phyloP scores from a whole-genome alignment of 2,329 filamentous ascomycete species.

The Aspergillus amoenus region DNA sequence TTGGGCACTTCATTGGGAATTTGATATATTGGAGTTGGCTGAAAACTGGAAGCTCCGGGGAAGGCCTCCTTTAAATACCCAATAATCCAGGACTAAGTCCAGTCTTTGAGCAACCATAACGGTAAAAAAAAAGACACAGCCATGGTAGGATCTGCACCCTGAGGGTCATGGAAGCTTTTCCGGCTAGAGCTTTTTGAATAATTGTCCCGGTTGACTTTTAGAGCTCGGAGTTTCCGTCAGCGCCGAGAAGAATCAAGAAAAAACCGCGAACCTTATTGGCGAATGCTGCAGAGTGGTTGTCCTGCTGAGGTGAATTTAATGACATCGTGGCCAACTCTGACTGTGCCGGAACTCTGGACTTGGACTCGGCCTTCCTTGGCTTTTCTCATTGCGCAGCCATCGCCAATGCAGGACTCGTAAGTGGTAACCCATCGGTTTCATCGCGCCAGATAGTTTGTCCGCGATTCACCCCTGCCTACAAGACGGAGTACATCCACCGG shows the following conservation, averaged over 20 bases:
- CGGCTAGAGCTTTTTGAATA: background rate
- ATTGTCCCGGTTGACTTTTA: background rate
- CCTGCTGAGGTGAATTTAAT: background rate
- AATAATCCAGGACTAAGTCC: background rate
- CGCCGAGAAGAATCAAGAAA: background rate
- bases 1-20: background rate
- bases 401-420: no score
- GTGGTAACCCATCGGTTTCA: no score
- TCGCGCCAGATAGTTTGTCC: no score
- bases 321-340: background rate
- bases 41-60: background rate
- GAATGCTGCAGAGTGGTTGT: background rate
- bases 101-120: background rate
- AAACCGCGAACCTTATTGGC: background rate
- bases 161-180: background rate
- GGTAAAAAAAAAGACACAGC: background rate
- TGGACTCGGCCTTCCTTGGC: background rate
- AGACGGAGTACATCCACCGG: background rate
- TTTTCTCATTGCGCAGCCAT: no score
- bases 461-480: background rate
- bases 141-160: background rate
- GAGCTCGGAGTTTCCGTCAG: background rate
- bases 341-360: background rate
- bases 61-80: background rate
- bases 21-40: no score